Evolutionary conservation across 495 filamentous ascomycete genomes (phyloP), one percentile per base, ranked within the genome.

Genomic region (Haplographium delicatum): DNA sequence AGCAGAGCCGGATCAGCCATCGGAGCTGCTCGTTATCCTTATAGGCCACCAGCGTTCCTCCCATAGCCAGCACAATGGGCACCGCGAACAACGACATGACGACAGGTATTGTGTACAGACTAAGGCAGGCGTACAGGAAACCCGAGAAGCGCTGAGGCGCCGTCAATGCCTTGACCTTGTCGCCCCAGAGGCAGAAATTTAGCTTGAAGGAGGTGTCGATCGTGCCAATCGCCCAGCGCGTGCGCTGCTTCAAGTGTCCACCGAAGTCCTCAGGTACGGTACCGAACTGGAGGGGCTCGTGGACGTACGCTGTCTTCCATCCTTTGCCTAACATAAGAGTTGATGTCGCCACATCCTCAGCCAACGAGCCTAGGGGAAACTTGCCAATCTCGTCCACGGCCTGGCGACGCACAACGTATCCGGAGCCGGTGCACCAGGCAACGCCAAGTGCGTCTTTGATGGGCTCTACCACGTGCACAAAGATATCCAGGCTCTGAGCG

Each of bases 351-450:
- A 76, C 68, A 59, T 79, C 75, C 48, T 79, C 75, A 16, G 72
- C 71, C 24, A 76, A 47, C 10, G 67, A 68, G 9, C 65, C 72
- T 5, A 66, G 52, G 8, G 75, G 74, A 47, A 74, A 75, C 24
- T 67, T 65, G 38, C 74, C 75, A 40, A 79, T 78, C 25, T 69
- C 63, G 25, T 74, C 65, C 9, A 80, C 59, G 24, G 74, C 73
- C 18, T 60, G 59, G 27, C 76, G 71, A 3, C 74, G 69, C 37
- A 70, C 54, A n/a, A 76, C 59, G 43, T 72, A 79, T 19, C 76
- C 75, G 15, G 73, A 76, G 9, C 75, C 75, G 31, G 72, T 74
- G 51, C 74, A 75, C 74, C 73, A 75, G 18, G 72, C 71, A 23
- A 65, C 65, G 31, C 61, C 63, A 28, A 75, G 59, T 10, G 67